A percentile compares a stretch with the other conserved stretches of the same genome.
phyloP scores from a whole-genome alignment of 805 yeast species.

The Metschnikowia gelsemii region DNA sequence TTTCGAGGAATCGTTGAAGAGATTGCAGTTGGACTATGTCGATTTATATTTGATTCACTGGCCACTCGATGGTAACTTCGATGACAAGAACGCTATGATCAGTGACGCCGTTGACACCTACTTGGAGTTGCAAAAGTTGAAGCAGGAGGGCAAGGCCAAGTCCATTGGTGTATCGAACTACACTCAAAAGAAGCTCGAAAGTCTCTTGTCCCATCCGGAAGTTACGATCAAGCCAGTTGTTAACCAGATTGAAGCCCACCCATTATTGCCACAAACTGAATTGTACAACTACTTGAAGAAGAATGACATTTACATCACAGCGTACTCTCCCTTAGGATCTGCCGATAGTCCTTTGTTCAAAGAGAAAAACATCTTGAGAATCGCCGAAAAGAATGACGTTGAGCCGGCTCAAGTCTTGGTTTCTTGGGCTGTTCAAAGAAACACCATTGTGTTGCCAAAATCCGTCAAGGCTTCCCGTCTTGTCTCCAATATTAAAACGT shows the following conservation, averaged over 20 bases:
- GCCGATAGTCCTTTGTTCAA: slow-evolving; percentile 63
- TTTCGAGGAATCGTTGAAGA: slow-evolving; percentile 56
- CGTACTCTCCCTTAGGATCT: slow-evolving; percentile 66
- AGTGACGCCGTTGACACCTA: slow-evolving; percentile 35
- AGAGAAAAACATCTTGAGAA: slow-evolving; percentile 30
- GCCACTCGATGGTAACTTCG: slow-evolving; percentile 42
- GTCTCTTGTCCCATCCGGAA: slow-evolving; percentile 17
- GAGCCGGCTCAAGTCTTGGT: slow-evolving; percentile 54
- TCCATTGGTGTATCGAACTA: slow-evolving; percentile 60
- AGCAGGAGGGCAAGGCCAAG: slow-evolving; percentile 50
- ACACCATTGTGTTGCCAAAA: slow-evolving; percentile 45
- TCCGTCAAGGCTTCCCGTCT: slow-evolving; percentile 31
- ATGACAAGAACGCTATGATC: slow-evolving; percentile 25
- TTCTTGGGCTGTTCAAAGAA: slow-evolving; percentile 61
- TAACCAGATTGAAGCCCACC: slow-evolving; percentile 48
- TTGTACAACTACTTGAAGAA: slow-evolving; percentile 38
- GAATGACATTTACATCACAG: slow-evolving; percentile 44
- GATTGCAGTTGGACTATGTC: slow-evolving; percentile 61
- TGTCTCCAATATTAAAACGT: slow-evolving; percentile 35
- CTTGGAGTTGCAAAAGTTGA: slow-evolving; percentile 48
- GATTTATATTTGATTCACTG: slow-evolving; percentile 69
- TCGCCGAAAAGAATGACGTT: slow-evolving; percentile 23
- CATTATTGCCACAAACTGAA: slow-evolving; percentile 38
- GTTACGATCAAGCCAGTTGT: slow-evolving; percentile 45
- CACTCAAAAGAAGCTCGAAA: slow-evolving; percentile 22